Evolutionary conservation across 2,329 filamentous ascomycete species (phyloP).

Genomic region (Samsoniella hepiali): DNA sequence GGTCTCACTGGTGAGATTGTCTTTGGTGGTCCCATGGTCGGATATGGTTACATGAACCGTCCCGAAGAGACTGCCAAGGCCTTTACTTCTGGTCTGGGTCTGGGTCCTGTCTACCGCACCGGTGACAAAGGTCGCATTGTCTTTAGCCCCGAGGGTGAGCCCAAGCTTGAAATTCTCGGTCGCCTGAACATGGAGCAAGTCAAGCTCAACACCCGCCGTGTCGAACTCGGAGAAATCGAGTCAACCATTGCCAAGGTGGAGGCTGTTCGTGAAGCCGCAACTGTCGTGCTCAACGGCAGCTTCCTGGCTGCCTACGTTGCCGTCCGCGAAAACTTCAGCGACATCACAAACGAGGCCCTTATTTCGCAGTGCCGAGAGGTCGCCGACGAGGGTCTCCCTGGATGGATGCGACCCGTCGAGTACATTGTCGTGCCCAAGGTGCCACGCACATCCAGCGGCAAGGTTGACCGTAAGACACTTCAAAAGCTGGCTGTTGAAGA

Average conservation of each 20-base stretch:
- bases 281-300: constrained; percentile 42
- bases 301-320: constrained; percentile 18
- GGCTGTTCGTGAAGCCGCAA: constrained; percentile 37
- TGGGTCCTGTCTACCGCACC: constrained; percentile 15
- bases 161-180: constrained; percentile 17
- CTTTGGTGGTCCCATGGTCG: constrained; percentile 25
- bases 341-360: background rate
- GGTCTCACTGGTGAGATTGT: constrained; percentile 24
- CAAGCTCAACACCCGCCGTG: constrained; percentile 18
- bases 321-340: background rate
- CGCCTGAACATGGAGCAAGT: constrained; percentile 18
- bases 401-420: constrained; percentile 18
- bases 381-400: constrained; percentile 11
- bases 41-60: constrained; percentile 20
- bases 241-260: constrained; percentile 12
- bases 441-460: constrained; percentile 17
- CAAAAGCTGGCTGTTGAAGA: constrained; percentile 11
- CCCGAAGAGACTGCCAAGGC: constrained; percentile 16
- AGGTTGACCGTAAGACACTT: constrained; percentile 15
- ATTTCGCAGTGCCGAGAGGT: constrained; percentile 12
- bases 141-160: constrained; percentile 7
- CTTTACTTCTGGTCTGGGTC: constrained; percentile 4
- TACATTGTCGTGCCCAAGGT: constrained; percentile 15
- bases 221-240: constrained; percentile 17
- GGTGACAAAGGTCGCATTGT: constrained; percentile 18